A percentile compares a stretch with the other conserved stretches of the same genome.
Evolutionary conservation across 1,284 basidiomycete species (phyloP).

Genomic region (Melampsora larici-populina): DNA sequence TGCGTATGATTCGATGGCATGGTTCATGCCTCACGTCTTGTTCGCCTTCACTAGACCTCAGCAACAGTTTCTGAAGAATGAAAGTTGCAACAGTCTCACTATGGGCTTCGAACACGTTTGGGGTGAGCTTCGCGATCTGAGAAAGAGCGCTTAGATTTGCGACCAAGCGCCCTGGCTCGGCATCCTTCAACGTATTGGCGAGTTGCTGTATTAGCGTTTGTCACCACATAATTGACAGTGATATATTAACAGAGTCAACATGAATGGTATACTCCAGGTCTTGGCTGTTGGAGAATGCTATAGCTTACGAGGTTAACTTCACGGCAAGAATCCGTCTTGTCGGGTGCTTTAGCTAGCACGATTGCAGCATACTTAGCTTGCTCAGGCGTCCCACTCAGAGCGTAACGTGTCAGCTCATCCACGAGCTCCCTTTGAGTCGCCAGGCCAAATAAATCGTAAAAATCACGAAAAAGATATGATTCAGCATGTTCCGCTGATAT

Average conservation of each 20-base stretch:
- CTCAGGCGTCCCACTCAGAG: slow-evolving; percentile 63
- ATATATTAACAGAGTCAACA: background rate
- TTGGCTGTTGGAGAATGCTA: background rate
- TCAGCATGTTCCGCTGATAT: slow-evolving; percentile 52
- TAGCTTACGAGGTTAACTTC: slow-evolving; percentile 63
- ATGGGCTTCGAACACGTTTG: slow-evolving; percentile 70
- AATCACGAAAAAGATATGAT: background rate
- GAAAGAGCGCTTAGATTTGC: slow-evolving; percentile 69
- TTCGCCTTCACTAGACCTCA: slow-evolving; percentile 58
- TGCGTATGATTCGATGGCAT: background rate
- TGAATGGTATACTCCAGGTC: background rate
- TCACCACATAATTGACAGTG: background rate
- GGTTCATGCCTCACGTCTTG: slow-evolving; percentile 56
- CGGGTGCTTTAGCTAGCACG: slow-evolving; percentile 60
- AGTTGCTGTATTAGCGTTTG: slow-evolving; percentile 55
- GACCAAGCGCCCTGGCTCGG: slow-evolving; percentile 62
- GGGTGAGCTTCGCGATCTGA: slow-evolving; percentile 69
- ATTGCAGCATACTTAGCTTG: slow-evolving; percentile 86
- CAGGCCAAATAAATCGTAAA: background rate
- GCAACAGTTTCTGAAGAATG: slow-evolving; percentile 70
- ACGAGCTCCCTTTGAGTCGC: slow-evolving; percentile 55
- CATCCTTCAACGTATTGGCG: slow-evolving; percentile 60
- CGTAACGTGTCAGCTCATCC: slow-evolving; percentile 66
- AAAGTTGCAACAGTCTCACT: slow-evolving; percentile 70
- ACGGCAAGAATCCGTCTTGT: slow-evolving; percentile 60